Base-by-base conservation (phyloP, 371 early-diverging fungal genomes). In the Basidiobolus meristosporus region DNA sequence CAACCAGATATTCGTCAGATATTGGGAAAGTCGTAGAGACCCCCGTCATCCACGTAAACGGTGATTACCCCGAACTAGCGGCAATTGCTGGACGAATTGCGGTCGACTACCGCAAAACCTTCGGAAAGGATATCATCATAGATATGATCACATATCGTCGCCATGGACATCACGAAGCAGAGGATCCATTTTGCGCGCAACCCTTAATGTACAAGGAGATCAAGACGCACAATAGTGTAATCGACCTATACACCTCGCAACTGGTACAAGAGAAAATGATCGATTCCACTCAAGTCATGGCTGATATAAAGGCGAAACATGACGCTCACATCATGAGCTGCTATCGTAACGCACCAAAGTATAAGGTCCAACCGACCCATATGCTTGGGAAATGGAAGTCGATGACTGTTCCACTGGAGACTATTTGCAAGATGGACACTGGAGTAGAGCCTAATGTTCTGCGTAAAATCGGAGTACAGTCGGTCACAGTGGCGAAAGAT, bases 121-220 rank as follows among this genome's bases (percentile, higher is more conserved):
- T 91, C 68, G 63, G 78, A 45, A 89, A 86, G 60, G 83, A 82
- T 56, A 77, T 92, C 33, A 82, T 96, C 19, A 55, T 96, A 17
- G 97, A 96, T 51, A 42, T 96, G 48, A 78, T 92, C 53, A 77
- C 82, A 14, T 96, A 88, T 64, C 77, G 97, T 36, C 75, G 89
- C 18, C 77, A 82, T 85, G 97, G 97, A 3, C 97, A 96, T 60
- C 95, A 96, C 48, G 97, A 96, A 55, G 58, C 92, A 7, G 97
- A 96, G 49, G 92, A 96, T 57, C 97, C 97, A 22, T 81, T 84
- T n/a, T 95, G 86, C 52, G 95, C 97, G 0, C 97, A 96, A 51
- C 97, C 97, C 0, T 44, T 67, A 37, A 96, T 96, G 97, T 96
- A 96, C 68, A 71, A 77, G 43, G 79, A 72, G 39, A 93, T 96